Base-by-base conservation (phyloP, 2,329 filamentous ascomycete genomes). In the Calonectria montana region DNA sequence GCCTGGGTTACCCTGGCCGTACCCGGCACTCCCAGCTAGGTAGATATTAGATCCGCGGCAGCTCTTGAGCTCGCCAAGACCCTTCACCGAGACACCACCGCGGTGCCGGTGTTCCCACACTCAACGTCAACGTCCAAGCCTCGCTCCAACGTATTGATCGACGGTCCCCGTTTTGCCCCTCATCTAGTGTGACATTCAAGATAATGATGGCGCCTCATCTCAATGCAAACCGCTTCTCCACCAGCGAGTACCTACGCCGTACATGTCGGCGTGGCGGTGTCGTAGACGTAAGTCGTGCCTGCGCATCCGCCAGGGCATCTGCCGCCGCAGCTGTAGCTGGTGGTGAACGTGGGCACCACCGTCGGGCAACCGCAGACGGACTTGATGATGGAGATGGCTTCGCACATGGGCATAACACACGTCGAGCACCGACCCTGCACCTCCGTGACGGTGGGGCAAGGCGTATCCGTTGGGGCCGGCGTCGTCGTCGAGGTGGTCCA, bases 371-470 rank as follows among this genome's bases (percentile, higher is more conserved):
- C 81, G 67, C 81, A 82, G 4, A 76, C 75, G 12, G 80, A 80
- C 23, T 76, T 81, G 21, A 84, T 64, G 6, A 82, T 84, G 31
- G 74, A 73, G 23, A 81, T 29, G 2, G 35, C 71, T 43, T 84
- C 65, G 59, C 83, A 84, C 65, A 77, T 61, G 13, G 79, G 81
- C 25, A 78, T 71, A 1, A 78, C 55, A 70, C 83, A 85, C 1
- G 81, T 83, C 15, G 80, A 78, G 76, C 83, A 85, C n/a, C 79
- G 68, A 10, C 79, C 77, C 4, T 71, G 48, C 8, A 80, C 81
- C 9, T 76, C 65, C 1, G 82, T 83, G 6, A 83, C 79, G 12
- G 82, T 83, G 23, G 83, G 83, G n/a, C 83, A 84, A 1, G 48
- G 50, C 3, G 73, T 59, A 18, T 68, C 64, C 7, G 62, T 64